Evolutionary conservation across 345 rosid species (phyloP), one percentile per base, ranked within the genome.

Genomic region (Jatropha curcas): DNA sequence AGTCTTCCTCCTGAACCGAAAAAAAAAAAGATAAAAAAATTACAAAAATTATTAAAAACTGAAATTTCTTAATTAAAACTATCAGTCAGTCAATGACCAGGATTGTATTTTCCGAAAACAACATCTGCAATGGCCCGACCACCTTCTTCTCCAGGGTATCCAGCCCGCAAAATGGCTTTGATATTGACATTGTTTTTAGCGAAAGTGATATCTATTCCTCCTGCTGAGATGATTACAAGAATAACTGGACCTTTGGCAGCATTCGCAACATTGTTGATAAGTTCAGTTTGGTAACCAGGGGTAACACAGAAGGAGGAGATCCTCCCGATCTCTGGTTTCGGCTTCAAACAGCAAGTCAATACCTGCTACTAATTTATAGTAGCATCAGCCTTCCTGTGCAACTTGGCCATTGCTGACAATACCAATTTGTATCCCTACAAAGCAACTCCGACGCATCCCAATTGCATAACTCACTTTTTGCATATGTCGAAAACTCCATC

Each of bases 101-200:
- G 96, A 72, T 86, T 90, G 61, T 88, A 77, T 19, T 81, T 68
- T 33, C 96, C 93, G 30, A 82, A 90, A 33, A 90, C 75, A 71
- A 85, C 81, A 70, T 90, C 93, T 17, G 91, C 92, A 25, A 92
- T 86, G 59, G 89, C 97, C 0, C 1, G 79, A 2, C 92, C 93
- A 6, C 97, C 97, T 65, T 85, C 86, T 45, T 89, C 82, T 60
- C 93, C 97, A 13, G 97, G 95, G 45, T 86, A 86, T 30, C 93
- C 93, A 11, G 82, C 96, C n/a, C 96, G 88, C 34, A 88, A 35
- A 37, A 88, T 83, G 22, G 82, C 79, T 0, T 69, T 27, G 28
- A 88, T 81, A 3, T 82, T 83, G 0, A 25, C 16, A 31, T 84
- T 77, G 1, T 64, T 30, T 72, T 78, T 82, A n/a, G 84, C 85